A percentile compares a stretch with the other conserved stretches of the same genome.
Conservation (phyloP, 306 rosid genomes). For the Vigna nakashimae region DNA sequence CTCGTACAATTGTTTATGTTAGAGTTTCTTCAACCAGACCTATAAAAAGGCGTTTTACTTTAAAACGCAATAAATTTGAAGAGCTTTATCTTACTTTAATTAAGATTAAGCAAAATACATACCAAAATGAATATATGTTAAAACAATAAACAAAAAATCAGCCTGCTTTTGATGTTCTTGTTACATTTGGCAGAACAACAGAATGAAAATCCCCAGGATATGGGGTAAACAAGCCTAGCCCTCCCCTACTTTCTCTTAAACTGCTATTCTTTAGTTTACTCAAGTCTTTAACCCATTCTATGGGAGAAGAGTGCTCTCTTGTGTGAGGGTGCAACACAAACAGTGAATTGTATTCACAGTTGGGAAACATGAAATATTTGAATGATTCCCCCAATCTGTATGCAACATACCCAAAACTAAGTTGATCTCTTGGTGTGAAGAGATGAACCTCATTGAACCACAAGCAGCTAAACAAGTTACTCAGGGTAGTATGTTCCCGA, state of each 20-base stretch:
- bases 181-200: slow-evolving; percentile 73
- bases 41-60: neutral
- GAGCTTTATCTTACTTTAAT: slow-evolving; percentile 30
- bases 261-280: slow-evolving; percentile 68
- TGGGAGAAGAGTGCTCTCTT: slow-evolving; percentile 96
- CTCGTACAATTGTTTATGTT: too few species aligned
- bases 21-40: too few species aligned
- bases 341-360: slow-evolving; percentile 93
- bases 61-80: slow-evolving; percentile 10
- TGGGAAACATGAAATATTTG: slow-evolving; percentile 87
- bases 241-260: slow-evolving; percentile 86
- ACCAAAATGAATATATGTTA: slow-evolving; percentile 35
- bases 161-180: slow-evolving; percentile 93
- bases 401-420: slow-evolving; percentile 92
- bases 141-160: slow-evolving; percentile 51
- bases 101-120: slow-evolving; percentile 37
- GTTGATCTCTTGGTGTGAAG: slow-evolving; percentile 98
- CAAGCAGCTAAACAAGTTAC: slow-evolving; percentile 92
- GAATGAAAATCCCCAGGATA: slow-evolving; percentile 79
- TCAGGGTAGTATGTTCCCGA: slow-evolving; percentile 81
- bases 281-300: slow-evolving; percentile 93
- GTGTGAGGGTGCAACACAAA: slow-evolving; percentile 97
- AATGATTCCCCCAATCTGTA: slow-evolving; percentile 78
- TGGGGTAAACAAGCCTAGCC: slow-evolving; percentile 90
- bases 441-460: slow-evolving; percentile 98